phyloP scores from a whole-genome alignment of 306 rosid genomes.

The Medicago ruthenica region DNA sequence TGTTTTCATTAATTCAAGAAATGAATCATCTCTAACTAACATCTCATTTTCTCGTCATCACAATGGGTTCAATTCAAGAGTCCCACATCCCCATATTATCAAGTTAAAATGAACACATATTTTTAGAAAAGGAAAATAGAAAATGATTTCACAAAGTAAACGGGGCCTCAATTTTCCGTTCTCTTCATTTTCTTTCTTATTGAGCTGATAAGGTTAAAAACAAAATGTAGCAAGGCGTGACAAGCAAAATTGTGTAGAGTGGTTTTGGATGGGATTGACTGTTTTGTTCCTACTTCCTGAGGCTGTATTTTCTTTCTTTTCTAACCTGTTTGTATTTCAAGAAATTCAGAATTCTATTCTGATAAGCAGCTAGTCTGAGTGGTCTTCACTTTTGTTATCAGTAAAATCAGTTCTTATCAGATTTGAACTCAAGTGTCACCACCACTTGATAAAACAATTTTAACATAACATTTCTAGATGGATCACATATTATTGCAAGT shows the following conservation, averaged over 20 bases:
- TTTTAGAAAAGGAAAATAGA: no score
- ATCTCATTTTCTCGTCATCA: no score
- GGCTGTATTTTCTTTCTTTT: background rate
- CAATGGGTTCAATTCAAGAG: no score
- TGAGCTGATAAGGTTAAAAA: no score
- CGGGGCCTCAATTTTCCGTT: no score
- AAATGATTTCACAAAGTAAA: no score
- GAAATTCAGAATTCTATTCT: background rate
- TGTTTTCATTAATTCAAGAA: no score
- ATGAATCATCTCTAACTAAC: no score
- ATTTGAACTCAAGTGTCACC: background rate
- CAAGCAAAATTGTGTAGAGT: background rate
- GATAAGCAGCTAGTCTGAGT: background rate
- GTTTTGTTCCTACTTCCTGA: background rate
- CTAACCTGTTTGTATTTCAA: background rate
- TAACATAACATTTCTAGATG: background rate
- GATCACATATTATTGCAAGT: conserved; percentile 14
- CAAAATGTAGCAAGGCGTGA: background rate
- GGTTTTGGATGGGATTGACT: background rate
- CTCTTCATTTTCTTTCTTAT: no score
- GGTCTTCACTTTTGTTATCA: background rate
- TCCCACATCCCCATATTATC: no score
- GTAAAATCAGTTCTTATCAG: background rate
- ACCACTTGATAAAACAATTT: background rate
- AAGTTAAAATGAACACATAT: no score